These are phyloP conservation scores for Microascus cirrosus DNA, from an alignment of 2,329 filamentous ascomycete genomes.

Conservation along the genomic window DNA sequence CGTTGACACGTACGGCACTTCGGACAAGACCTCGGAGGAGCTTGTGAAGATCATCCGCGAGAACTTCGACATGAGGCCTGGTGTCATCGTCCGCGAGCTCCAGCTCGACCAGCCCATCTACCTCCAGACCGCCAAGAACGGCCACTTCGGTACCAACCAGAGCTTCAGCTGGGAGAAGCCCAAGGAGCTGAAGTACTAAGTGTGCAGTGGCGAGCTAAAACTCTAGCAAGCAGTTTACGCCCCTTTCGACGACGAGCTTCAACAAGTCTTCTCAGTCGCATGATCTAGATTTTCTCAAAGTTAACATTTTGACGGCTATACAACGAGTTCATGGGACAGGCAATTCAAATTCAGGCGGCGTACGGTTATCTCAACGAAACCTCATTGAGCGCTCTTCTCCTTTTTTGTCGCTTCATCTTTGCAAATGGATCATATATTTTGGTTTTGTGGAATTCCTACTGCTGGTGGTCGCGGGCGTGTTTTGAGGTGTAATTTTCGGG, in stretches of 20 bases:
- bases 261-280: slow-evolving; percentile 5
- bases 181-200: slow-evolving; percentile 85
- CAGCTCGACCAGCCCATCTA: slow-evolving; percentile 95
- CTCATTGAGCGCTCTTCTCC: slow-evolving; percentile 17
- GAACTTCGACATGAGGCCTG: slow-evolving; percentile 97
- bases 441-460: slow-evolving; percentile 7
- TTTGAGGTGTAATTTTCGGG: background rate
- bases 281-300: slow-evolving; percentile 8
- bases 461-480: slow-evolving; percentile 17
- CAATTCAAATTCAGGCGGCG: slow-evolving; percentile 15
- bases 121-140: slow-evolving; percentile 97
- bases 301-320: slow-evolving; percentile 1
- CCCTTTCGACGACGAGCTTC: background rate
- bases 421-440: background rate
- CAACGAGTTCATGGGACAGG: slow-evolving; percentile 4
- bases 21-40: slow-evolving; percentile 77
- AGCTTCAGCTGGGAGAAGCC: slow-evolving; percentile 97
- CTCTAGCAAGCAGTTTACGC: background rate
- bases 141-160: slow-evolving; percentile 97
- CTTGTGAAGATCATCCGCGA: slow-evolving; percentile 86
- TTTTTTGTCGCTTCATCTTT: slow-evolving; percentile 8
- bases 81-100: slow-evolving; percentile 97
- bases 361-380: slow-evolving; percentile 36
- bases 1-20: slow-evolving; percentile 96
- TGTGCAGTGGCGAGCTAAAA: slow-evolving; percentile 4